Conservation (phyloP, 2,329 filamentous ascomycete genomes). For the Ophioceras dolichostomum region DNA sequence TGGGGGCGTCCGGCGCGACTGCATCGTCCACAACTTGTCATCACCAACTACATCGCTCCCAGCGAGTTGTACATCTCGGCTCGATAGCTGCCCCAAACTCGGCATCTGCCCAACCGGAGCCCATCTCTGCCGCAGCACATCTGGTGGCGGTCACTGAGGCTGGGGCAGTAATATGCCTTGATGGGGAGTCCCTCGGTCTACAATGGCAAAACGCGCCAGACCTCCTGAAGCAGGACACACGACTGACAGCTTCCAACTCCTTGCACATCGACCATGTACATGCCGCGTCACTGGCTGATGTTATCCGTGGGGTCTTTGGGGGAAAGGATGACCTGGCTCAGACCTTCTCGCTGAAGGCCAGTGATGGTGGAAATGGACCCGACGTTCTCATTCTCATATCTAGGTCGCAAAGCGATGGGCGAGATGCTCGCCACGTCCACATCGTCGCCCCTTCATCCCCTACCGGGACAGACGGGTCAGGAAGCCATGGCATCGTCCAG, state of each 20-base stretch:
- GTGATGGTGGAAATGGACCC: slow-evolving; percentile 29
- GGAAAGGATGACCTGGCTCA: slow-evolving; percentile 38
- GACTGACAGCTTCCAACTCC: slow-evolving; percentile 9
- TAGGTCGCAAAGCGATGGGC: slow-evolving; percentile 15
- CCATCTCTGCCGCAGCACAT: slow-evolving; percentile 12
- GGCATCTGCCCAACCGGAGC: slow-evolving; percentile 1
- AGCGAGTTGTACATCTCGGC: slow-evolving; percentile 29
- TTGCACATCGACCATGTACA: slow-evolving; percentile 38
- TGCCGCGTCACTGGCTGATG: slow-evolving; percentile 31
- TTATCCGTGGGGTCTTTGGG: slow-evolving; percentile 42
- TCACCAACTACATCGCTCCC: slow-evolving; percentile 25
- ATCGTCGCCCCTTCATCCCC: slow-evolving; percentile 15
- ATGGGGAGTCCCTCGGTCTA: slow-evolving; percentile 38
- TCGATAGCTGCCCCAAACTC: slow-evolving; percentile 15
- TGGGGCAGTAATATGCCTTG: slow-evolving; percentile 48
- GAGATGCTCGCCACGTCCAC: slow-evolving; percentile 17
- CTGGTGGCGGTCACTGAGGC: slow-evolving; percentile 46
- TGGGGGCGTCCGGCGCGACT: slow-evolving; percentile 37
- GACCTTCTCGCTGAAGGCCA: slow-evolving; percentile 34
- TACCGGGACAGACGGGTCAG: slow-evolving; percentile 1
- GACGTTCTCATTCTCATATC: slow-evolving; percentile 44
- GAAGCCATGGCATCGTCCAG: slow-evolving; percentile 9
- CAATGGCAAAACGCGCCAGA: slow-evolving; percentile 33
- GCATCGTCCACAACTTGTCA: slow-evolving; percentile 35
- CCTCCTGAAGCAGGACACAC: slow-evolving; percentile 27